phyloP scores from a whole-genome alignment of 2,329 filamentous ascomycete genomes.

The Colletotrichum liriopes region DNA sequence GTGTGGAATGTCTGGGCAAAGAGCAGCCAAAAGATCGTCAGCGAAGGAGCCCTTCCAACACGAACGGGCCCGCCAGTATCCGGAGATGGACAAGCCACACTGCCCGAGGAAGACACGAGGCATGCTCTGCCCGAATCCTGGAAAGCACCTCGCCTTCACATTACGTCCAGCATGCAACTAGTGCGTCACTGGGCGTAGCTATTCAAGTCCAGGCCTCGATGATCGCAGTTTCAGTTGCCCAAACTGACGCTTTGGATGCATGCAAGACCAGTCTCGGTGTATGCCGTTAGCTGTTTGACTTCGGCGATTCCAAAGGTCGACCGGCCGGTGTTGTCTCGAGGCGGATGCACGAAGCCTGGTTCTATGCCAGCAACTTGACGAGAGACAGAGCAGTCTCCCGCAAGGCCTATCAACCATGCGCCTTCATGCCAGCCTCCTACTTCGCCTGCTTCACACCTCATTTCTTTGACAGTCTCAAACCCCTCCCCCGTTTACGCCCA shows the following conservation, averaged over 20 bases:
- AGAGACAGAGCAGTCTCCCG: background rate
- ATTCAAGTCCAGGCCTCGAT: constrained; percentile 17
- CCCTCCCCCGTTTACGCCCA: background rate
- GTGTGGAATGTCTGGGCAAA: constrained; percentile 15
- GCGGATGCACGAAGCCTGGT: background rate
- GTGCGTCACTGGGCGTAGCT: constrained; percentile 37
- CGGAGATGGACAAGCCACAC: constrained; percentile 31
- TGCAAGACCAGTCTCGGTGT: constrained; percentile 17
- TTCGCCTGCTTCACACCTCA: background rate
- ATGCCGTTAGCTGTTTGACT: constrained; percentile 11
- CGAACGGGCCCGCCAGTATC: constrained; percentile 16
- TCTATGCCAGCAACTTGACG: background rate
- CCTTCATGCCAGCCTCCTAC: background rate
- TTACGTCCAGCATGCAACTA: constrained; percentile 24
- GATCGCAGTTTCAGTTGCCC: constrained; percentile 34
- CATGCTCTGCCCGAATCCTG: constrained; percentile 19
- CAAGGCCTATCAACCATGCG: background rate
- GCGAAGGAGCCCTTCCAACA: constrained; percentile 16
- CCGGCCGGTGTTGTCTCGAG: constrained; percentile 17
- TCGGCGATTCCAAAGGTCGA: background rate
- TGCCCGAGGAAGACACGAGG: constrained; percentile 16
- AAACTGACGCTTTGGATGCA: constrained; percentile 38
- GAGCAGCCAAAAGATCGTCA: constrained; percentile 24
- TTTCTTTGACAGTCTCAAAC: constrained; percentile 1
- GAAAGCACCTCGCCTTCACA: constrained; percentile 8